A percentile compares a stretch with the other conserved stretches of the same genome.
These are phyloP conservation scores for Calonectria hawksworthii DNA, from an alignment of 2,329 filamentous ascomycete genomes.

Conservation along the genomic window DNA sequence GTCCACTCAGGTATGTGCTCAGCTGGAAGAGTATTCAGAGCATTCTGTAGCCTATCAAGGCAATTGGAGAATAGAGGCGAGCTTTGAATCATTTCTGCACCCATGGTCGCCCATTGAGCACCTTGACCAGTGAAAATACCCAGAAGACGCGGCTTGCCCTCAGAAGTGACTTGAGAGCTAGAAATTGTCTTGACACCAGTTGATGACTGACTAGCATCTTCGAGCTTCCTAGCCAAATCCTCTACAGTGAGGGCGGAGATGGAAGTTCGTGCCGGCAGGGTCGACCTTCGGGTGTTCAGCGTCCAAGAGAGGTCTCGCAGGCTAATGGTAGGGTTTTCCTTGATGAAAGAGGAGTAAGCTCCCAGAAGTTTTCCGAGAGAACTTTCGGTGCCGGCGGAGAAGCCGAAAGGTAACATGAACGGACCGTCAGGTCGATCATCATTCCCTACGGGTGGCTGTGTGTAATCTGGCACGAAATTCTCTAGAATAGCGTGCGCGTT, in stretches of 20 bases:
- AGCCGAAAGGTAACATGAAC: slow-evolving; percentile 4
- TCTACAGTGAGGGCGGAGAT: not conserved
- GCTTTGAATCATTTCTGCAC: slow-evolving; percentile 36
- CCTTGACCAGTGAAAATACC: slow-evolving; percentile 54
- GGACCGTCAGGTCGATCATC: not conserved
- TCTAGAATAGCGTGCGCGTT: slow-evolving; percentile 58
- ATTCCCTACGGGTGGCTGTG: not conserved
- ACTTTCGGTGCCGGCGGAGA: slow-evolving; percentile 23
- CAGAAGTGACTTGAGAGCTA: not conserved
- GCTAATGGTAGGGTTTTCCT: not conserved
- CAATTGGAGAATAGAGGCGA: slow-evolving; percentile 22
- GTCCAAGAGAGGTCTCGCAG: not conserved
- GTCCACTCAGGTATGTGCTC: slow-evolving; percentile 44
- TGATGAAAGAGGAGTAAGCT: not conserved
- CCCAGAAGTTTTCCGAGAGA: not conserved
- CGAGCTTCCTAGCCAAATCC: slow-evolving; percentile 34
- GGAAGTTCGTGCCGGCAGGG: not conserved
- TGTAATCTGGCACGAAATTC: slow-evolving; percentile 10
- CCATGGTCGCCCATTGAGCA: slow-evolving; percentile 53
- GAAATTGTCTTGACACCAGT: not conserved
- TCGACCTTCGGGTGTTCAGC: not conserved
- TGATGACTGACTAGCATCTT: slow-evolving; percentile 32
- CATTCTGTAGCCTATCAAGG: slow-evolving; percentile 40
- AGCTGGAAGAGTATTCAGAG: slow-evolving; percentile 34
- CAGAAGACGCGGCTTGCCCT: slow-evolving; percentile 29